Percentiles rank a stretch among this genome's conserved stretches.
Evolutionary conservation across 1,284 basidiomycete genomes (phyloP).

Genomic region (Cutaneotrichosporon sp.): DNA sequence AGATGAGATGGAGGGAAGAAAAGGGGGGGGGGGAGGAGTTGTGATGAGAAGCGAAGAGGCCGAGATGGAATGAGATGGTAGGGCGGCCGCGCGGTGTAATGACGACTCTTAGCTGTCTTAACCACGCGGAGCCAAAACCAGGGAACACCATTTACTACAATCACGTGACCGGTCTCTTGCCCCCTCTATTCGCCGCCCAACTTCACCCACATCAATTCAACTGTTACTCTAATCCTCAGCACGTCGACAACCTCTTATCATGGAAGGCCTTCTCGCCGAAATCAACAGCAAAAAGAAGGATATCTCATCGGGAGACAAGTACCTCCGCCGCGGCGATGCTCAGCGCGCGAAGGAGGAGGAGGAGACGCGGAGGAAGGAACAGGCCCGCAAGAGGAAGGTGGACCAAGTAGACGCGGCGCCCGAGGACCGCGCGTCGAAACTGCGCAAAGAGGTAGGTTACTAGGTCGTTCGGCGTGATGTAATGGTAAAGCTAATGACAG

Average conservation of each 20-base stretch:
- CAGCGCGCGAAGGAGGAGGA: constrained; percentile 64
- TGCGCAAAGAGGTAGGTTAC: constrained; percentile 47
- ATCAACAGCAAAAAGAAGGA: constrained; percentile 83
- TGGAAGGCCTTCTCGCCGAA: constrained; percentile 60
- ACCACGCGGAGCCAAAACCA: neutral
- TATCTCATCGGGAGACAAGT: constrained; percentile 61
- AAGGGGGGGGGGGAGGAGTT: neutral
- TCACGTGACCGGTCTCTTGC: neutral
- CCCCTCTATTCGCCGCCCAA: constrained; percentile 2
- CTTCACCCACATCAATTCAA: neutral
- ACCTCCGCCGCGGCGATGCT: constrained; percentile 77
- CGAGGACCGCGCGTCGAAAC: constrained; percentile 28
- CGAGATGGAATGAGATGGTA: neutral
- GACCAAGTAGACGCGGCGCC: constrained; percentile 48
- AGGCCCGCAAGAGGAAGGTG: constrained; percentile 48
- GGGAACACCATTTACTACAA: neutral
- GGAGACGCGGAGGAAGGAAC: constrained; percentile 53
- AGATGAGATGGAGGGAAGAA: neutral
- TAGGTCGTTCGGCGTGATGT: too few species aligned
- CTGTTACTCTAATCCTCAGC: neutral
- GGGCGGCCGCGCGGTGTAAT: too few species aligned
- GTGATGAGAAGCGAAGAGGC: neutral
- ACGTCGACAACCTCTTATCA: constrained; percentile 18
- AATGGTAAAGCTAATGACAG: constrained; percentile 20
- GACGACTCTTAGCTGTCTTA: too few species aligned